These are phyloP conservation scores for Penicillium riverlandense DNA, from an alignment of 495 filamentous ascomycete genomes.

Conservation along the genomic window DNA sequence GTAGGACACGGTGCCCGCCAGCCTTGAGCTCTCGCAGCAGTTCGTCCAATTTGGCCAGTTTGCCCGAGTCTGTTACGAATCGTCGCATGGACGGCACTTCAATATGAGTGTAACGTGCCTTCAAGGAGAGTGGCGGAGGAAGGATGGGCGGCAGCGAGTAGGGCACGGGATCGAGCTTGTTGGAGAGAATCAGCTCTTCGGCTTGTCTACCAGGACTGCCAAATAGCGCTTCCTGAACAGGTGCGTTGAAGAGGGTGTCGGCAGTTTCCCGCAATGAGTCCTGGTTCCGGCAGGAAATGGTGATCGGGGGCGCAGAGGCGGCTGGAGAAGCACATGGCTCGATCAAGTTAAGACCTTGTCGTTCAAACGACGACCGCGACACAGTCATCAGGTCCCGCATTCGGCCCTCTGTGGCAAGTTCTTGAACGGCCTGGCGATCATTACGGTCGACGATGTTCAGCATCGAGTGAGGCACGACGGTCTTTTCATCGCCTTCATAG, in stretches of 20 bases:
- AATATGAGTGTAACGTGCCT: constrained; percentile 80
- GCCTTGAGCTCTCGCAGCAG: constrained; percentile 85
- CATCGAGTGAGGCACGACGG: constrained; percentile 64
- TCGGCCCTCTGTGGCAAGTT: constrained; percentile 64
- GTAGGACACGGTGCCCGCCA: constrained; percentile 83
- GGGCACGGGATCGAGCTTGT: constrained; percentile 54
- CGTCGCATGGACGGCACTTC: constrained; percentile 96
- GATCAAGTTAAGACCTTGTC: constrained; percentile 63
- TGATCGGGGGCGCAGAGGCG: constrained; percentile 83
- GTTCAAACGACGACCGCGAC: constrained; percentile 56
- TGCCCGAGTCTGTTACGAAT: constrained; percentile 96
- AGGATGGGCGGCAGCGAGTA: constrained; percentile 60
- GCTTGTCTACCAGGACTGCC: constrained; percentile 52
- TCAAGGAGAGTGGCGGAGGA: constrained; percentile 68
- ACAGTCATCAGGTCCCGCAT: constrained; percentile 74
- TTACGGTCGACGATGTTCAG: constrained; percentile 71
- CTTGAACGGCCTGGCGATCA: constrained; percentile 57
- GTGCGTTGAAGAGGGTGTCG: constrained; percentile 68
- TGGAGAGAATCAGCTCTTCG: constrained; percentile 65
- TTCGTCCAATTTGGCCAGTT: constrained; percentile 85
- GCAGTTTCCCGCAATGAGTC: constrained; percentile 59
- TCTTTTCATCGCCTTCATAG: constrained; percentile 54
- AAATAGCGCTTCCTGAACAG: constrained; percentile 67
- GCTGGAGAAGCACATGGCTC: constrained; percentile 71
- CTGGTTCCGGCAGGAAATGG: constrained; percentile 66